These are phyloP conservation scores for Potentilla sterilis DNA, from an alignment of 306 rosid species.

Conservation along the genomic window DNA sequence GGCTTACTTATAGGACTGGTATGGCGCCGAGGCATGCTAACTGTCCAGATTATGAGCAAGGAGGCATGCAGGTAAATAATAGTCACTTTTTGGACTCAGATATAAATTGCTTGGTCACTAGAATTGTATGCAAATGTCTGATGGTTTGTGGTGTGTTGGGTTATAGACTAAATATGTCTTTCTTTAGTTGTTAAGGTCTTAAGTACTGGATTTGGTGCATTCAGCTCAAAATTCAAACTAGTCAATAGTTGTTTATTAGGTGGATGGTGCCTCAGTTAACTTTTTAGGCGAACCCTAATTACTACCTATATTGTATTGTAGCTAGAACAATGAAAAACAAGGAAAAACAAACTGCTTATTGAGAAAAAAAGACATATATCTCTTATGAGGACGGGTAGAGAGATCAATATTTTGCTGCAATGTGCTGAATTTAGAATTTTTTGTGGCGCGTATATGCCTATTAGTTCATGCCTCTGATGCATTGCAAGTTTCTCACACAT, in stretches of 20 bases:
- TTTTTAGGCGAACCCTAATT: neutral
- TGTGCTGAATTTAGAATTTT: neutral
- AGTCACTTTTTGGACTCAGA: neutral
- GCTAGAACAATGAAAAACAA: neutral
- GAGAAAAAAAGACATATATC: neutral
- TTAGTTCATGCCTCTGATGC: neutral
- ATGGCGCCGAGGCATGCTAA: conserved; percentile 84
- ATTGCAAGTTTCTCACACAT: neutral
- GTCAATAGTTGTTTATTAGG: neutral
- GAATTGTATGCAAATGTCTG: too few relatives aligned
- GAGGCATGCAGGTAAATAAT: conserved; percentile 83
- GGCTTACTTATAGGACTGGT: conserved; percentile 62
- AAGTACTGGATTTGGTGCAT: neutral
- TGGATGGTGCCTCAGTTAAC: neutral
- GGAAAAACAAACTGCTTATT: neutral
- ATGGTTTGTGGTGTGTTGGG: neutral
- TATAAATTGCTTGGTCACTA: neutral
- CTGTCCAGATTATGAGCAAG: conserved; percentile 56
- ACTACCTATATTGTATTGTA: neutral
- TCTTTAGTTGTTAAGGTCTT: neutral
- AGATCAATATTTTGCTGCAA: neutral
- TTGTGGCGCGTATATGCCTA: neutral
- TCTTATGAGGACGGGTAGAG: neutral
- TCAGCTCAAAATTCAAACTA: neutral
- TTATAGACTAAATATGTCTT: neutral